A percentile compares a stretch with the other conserved stretches of the same genome.
Conservation (phyloP, 768 basidiomycete species). For the Pseudohyphozyma bogoriensis region DNA sequence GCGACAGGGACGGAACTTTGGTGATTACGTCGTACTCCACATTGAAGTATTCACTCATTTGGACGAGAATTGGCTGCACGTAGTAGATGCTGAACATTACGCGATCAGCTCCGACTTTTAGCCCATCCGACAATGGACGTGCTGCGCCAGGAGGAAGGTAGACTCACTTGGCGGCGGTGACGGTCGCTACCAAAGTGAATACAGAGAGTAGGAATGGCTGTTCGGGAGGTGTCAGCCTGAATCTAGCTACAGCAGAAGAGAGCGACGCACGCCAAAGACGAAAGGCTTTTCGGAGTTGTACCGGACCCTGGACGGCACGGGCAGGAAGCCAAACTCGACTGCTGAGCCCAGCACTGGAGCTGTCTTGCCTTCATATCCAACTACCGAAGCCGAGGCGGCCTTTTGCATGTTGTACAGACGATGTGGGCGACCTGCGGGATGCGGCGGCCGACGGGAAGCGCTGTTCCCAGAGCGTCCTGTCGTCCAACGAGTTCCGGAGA, state of each 20-base stretch:
- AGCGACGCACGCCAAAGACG: conserved; percentile 33
- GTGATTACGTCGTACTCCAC: conserved; percentile 6
- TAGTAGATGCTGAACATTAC: conserved; percentile 33
- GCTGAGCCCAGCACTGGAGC: not conserved
- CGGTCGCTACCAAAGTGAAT: too few relatives aligned
- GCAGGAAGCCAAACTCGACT: conserved; percentile 39
- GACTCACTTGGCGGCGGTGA: too few relatives aligned
- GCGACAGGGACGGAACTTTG: conserved; percentile 1
- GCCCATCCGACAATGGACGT: not conserved
- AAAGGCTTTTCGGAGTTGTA: conserved; percentile 30
- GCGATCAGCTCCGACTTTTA: too few relatives aligned
- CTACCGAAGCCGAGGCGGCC: too few relatives aligned
- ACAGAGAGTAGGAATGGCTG: too few relatives aligned
- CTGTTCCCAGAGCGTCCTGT: too few relatives aligned
- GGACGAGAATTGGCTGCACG: conserved; percentile 35
- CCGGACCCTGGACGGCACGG: conserved; percentile 35
- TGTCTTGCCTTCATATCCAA: too few relatives aligned
- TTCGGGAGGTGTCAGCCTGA: conserved; percentile 7
- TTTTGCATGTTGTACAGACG: too few relatives aligned
- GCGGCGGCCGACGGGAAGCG: too few relatives aligned
- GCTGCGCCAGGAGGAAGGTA: too few relatives aligned
- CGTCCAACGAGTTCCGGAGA: too few relatives aligned
- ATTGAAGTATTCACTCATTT: not conserved
- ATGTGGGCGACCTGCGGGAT: too few relatives aligned
- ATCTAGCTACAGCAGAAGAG: conserved; percentile 35